Conservation (phyloP, 1,139 yeast species). For the Pichia sp. region DNA sequence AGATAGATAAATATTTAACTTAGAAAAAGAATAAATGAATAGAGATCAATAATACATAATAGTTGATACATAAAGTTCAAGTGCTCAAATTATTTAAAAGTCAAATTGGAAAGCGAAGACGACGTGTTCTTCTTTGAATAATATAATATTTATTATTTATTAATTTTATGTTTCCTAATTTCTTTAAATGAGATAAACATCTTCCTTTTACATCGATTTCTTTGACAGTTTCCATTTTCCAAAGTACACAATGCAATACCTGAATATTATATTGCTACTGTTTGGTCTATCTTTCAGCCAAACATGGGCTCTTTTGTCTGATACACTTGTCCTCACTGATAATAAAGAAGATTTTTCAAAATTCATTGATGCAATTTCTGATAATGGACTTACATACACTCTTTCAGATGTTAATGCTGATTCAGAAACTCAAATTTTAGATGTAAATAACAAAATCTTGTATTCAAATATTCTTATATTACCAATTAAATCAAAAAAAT, state of each 20-base stretch:
- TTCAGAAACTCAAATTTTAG: neutral
- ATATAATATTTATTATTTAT: too few relatives aligned
- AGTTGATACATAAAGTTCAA: too few relatives aligned
- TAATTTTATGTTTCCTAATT: too few relatives aligned
- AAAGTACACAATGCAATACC: neutral
- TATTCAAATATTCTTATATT: slow-evolving; percentile 42
- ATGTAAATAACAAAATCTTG: slow-evolving; percentile 4
- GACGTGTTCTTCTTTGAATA: too few relatives aligned
- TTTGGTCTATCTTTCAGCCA: neutral
- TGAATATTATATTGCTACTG: neutral
- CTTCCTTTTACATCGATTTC: too few relatives aligned
- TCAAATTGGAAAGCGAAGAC: too few relatives aligned
- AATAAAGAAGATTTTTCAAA: neutral
- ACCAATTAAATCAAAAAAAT: slow-evolving; percentile 40
- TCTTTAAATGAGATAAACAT: too few relatives aligned
- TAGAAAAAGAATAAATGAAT: too few relatives aligned
- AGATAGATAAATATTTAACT: too few relatives aligned
- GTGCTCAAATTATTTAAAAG: too few relatives aligned
- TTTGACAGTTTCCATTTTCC: too few relatives aligned
- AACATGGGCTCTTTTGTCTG: neutral
- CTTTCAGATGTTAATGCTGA: neutral
- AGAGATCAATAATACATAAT: too few relatives aligned
- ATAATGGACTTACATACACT: neutral
- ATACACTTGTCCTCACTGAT: neutral
- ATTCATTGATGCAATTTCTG: neutral